phyloP scores from a whole-genome alignment of 306 rosid species.

The Lathyrus oleraceus region DNA sequence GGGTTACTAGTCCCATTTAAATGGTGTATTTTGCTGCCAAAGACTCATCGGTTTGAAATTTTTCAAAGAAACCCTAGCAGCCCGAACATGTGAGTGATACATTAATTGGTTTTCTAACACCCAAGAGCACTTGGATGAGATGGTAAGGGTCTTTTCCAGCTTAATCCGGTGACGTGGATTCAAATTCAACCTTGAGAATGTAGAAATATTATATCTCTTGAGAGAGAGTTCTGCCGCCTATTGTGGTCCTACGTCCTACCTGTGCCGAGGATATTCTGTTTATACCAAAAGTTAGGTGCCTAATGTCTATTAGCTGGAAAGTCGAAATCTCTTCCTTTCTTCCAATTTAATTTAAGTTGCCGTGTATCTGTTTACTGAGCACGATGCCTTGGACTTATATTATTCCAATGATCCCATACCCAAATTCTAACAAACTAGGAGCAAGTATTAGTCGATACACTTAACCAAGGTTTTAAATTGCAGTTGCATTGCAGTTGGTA shows the following conservation, averaged over 20 bases:
- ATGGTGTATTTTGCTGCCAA: background rate
- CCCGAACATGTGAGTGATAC: background rate
- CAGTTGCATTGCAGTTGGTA: background rate
- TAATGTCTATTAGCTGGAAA: background rate
- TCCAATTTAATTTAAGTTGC: too few relatives aligned
- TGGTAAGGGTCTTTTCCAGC: too few relatives aligned
- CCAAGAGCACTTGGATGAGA: too few relatives aligned
- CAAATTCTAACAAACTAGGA: background rate
- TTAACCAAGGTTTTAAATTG: background rate
- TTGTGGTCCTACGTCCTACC: too few relatives aligned
- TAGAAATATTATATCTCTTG: too few relatives aligned
- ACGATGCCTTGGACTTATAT: background rate
- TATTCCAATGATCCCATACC: background rate
- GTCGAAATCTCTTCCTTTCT: background rate
- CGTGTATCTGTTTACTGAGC: background rate
- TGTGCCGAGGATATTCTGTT: too few relatives aligned
- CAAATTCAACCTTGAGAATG: too few relatives aligned
- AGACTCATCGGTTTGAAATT: background rate
- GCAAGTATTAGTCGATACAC: background rate
- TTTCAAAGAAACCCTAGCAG: background rate
- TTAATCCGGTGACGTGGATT: too few relatives aligned
- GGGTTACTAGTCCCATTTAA: background rate
- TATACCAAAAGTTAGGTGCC: background rate
- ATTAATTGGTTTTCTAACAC: background rate
- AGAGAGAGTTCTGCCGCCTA: too few relatives aligned